phyloP scores from a whole-genome alignment of 1,139 yeast genomes.

The Pichia sp. region DNA sequence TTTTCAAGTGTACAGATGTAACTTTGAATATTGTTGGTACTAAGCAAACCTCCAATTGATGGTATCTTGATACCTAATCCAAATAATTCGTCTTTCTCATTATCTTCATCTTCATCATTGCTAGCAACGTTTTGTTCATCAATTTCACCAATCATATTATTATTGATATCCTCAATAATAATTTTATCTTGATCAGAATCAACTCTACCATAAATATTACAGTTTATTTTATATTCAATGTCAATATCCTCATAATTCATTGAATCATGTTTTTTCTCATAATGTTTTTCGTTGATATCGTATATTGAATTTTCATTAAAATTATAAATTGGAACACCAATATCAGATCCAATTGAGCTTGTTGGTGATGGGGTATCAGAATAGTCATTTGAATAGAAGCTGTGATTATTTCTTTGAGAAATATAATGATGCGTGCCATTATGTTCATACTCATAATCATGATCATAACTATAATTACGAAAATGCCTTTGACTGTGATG shows the following conservation, averaged over 20 bases:
- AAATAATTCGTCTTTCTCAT: slow-evolving; percentile 2
- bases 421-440: neutral
- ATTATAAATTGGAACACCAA: neutral
- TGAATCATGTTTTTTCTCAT: neutral
- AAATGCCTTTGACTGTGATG: neutral
- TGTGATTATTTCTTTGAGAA: neutral
- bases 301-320: neutral
- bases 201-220: neutral
- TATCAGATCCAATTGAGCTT: slow-evolving; percentile 2
- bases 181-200: neutral
- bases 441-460: neutral
- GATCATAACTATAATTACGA: neutral
- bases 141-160: no score
- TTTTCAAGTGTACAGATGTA: slow-evolving; percentile 8
- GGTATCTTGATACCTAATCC: slow-evolving; percentile 7
- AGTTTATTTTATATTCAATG: neutral
- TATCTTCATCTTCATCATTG: neutral
- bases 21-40: slow-evolving; percentile 1
- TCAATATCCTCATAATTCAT: neutral
- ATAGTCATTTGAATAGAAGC: neutral
- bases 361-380: slow-evolving; percentile 3
- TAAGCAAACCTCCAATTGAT: neutral
- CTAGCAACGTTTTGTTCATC: no score
- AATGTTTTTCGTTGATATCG: neutral
- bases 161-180: neutral